phyloP scores from a whole-genome alignment of 2,329 filamentous ascomycete species.

The Pseudogymnoascus sp. region DNA sequence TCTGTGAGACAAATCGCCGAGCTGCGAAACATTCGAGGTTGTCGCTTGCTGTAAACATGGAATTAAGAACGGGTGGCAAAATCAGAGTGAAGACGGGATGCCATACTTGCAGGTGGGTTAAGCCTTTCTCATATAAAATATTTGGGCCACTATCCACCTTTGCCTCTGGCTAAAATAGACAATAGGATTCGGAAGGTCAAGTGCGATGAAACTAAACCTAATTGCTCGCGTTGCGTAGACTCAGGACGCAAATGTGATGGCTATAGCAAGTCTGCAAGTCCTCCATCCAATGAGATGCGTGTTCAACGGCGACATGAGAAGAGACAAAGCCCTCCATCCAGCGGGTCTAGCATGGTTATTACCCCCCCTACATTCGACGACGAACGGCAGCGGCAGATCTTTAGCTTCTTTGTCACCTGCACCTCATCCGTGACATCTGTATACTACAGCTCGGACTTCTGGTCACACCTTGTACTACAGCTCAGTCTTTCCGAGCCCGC shows the following conservation, averaged over 20 bases:
- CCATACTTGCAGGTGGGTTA: conserved; percentile 10
- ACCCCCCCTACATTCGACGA: background rate
- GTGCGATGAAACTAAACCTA: conserved; percentile 27
- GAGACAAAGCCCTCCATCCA: background rate
- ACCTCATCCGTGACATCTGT: background rate
- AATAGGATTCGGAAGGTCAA: conserved; percentile 26
- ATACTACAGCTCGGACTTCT: conserved; percentile 13
- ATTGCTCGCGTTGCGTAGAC: conserved; percentile 23
- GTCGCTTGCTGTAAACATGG: background rate
- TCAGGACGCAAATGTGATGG: conserved; percentile 27
- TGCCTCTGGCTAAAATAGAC: conserved; percentile 8
- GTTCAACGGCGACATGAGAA: background rate
- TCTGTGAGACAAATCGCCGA: background rate
- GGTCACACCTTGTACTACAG: conserved; percentile 14
- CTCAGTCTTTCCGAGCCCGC: conserved; percentile 14
- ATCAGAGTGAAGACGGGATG: conserved; percentile 2
- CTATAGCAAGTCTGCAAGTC: conserved; percentile 14
- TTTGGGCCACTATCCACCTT: background rate
- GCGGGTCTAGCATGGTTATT: conserved; percentile 2
- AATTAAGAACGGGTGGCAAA: background rate
- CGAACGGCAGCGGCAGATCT: conserved; percentile 10
- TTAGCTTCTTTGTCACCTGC: conserved; percentile 15
- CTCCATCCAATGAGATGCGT: background rate
- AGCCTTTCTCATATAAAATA: background rate
- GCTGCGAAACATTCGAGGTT: background rate